A percentile compares a stretch with the other conserved stretches of the same genome.
These are phyloP conservation scores for Echeveria elegans DNA, from an alignment of 164 flowering plant species.

Conservation along the genomic window DNA sequence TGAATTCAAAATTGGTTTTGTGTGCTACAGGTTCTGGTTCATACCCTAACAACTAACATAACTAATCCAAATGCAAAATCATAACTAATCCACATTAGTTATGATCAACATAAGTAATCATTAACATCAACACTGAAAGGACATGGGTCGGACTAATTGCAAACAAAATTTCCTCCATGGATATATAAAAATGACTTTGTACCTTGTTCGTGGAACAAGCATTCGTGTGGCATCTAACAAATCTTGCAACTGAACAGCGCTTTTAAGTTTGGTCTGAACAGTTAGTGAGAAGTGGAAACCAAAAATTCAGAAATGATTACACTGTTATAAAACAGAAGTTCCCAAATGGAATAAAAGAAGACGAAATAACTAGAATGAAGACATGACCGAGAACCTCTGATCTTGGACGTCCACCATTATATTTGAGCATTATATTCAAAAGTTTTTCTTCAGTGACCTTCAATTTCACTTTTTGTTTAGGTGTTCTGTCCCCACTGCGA, in stretches of 20 bases:
- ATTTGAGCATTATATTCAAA: constrained; percentile 85
- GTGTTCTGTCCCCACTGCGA: constrained; percentile 97
- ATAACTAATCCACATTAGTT: background rate
- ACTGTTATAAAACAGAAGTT: background rate
- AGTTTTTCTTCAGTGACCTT: constrained; percentile 95
- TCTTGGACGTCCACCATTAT: constrained; percentile 92
- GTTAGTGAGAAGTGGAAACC: background rate
- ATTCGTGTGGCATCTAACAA: constrained; percentile 93
- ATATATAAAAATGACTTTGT: constrained; percentile 4
- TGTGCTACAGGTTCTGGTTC: background rate
- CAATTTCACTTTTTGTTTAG: constrained; percentile 96
- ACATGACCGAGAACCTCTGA: constrained; percentile 45
- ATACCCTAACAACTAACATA: background rate
- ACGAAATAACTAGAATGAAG: background rate
- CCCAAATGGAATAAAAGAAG: background rate
- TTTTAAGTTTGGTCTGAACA: constrained; percentile 91
- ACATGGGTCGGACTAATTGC: background rate
- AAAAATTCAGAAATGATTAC: background rate
- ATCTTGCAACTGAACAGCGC: constrained; percentile 98
- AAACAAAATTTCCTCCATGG: too few species aligned
- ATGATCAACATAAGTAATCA: background rate
- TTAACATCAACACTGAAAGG: background rate
- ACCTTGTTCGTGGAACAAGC: constrained; percentile 92
- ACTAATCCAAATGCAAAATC: background rate
- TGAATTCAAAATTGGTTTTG: background rate